Evolutionary conservation across 371 early-diverging fungal species (phyloP), one percentile per base, ranked within the genome.

Genomic region (Mortierella sp.): DNA sequence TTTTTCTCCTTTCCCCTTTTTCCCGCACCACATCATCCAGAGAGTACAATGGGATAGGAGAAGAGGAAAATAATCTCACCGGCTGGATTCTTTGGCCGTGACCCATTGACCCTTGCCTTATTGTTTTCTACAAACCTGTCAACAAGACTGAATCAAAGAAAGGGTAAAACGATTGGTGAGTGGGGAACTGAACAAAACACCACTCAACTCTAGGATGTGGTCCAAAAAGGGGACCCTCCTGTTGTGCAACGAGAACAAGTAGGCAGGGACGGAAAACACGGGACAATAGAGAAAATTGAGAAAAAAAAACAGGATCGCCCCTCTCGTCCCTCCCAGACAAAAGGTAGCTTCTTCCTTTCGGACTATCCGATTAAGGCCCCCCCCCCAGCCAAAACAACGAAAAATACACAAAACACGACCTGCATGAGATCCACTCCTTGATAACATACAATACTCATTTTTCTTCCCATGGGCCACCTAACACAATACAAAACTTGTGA

Each of bases 391-490:
- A 14, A 63, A 18, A 63, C 29, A 12, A 63, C 16, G 27, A 32
- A 63, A 29, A 29, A 32, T 35, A 32, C 35, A 63, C 7, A 56
- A 56, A 56, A 56, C 56, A 63, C 5, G 63, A 65, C 65, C 65
- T 65, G 65, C 65, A 65, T 65, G 65, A 65, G 65, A 65, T 65
- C 41, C 65, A 21, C 41, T 10, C 8, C n/a, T 38, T 32, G 65
- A 65, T 65, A 65, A 32, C 41, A 38, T 21, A 65, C 21, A 58
- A 8, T 35, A 38, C 21, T 16, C 16, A 21, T 35, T 18, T 18
- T 35, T 65, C 65, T 65, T 65, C 65, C 65, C 38, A 65, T 65
- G 65, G 38, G 41, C 24, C 21, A 41, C 8, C 65, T 14, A 65
- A 32, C 65, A 35, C 21, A 18, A 21, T 38, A 38, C 7, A 65